These are phyloP conservation scores for Candida pseudofarinosa DNA, from an alignment of 805 yeast genomes.

Conservation along the genomic window DNA sequence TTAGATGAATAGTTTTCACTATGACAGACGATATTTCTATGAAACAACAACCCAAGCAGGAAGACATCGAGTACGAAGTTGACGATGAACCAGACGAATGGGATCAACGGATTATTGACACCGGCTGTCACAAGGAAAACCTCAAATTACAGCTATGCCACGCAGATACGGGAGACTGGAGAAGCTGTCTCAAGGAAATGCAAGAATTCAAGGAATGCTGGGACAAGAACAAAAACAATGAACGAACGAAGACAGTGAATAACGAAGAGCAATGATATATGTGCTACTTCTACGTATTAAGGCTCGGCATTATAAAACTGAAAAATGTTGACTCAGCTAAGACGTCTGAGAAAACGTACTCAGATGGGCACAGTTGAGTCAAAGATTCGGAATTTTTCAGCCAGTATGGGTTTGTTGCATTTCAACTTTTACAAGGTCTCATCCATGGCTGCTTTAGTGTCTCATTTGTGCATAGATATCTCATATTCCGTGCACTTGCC, in stretches of 20 bases:
- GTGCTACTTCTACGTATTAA: no score
- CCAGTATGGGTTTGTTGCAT: no score
- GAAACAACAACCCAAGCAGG: neutral
- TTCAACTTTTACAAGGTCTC: no score
- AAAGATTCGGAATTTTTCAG: no score
- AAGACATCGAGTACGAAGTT: slow-evolving; percentile 8
- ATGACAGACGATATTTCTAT: neutral
- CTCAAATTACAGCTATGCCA: slow-evolving; percentile 39
- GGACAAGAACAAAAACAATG: slow-evolving; percentile 52
- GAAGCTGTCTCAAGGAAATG: slow-evolving; percentile 43
- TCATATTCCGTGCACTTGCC: no score
- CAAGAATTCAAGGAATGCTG: slow-evolving; percentile 60
- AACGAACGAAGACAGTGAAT: slow-evolving; percentile 41
- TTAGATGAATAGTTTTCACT: slow-evolving; percentile 1
- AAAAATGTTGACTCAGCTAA: no score
- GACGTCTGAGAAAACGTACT: no score
- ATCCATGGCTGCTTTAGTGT: no score
- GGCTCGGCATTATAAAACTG: no score
- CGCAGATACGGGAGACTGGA: slow-evolving; percentile 46
- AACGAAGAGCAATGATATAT: slow-evolving; percentile 12
- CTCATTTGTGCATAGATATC: no score
- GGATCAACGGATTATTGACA: slow-evolving; percentile 42
- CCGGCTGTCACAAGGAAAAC: slow-evolving; percentile 43
- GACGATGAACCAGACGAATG: slow-evolving; percentile 46
- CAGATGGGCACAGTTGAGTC: no score